These are phyloP conservation scores for Trichophyton rubrum DNA, from an alignment of 2,329 filamentous ascomycete species.

Conservation along the genomic window DNA sequence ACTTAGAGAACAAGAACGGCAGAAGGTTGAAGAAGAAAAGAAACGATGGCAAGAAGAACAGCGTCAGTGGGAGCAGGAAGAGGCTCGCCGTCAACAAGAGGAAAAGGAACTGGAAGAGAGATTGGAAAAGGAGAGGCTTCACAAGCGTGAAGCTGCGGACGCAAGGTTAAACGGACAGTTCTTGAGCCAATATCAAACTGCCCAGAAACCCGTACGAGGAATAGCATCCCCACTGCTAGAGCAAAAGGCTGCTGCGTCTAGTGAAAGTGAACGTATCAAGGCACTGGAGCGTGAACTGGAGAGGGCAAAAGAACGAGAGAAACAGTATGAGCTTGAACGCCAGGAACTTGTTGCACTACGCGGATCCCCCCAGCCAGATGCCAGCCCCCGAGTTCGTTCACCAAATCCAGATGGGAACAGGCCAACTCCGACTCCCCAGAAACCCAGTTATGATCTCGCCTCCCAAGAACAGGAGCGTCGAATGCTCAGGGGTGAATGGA, in stretches of 20 bases:
- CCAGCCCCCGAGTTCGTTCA: not conserved
- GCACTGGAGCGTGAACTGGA: conserved; percentile 67
- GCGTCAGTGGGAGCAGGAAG: conserved; percentile 61
- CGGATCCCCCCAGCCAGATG: conserved; percentile 3
- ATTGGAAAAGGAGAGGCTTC: conserved; percentile 53
- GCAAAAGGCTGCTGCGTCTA: conserved; percentile 28
- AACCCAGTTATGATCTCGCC: conserved; percentile 42
- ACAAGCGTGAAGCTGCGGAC: conserved; percentile 49
- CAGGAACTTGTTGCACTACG: conserved; percentile 34
- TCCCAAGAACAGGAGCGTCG: conserved; percentile 50
- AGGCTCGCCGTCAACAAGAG: conserved; percentile 57
- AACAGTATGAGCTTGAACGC: conserved; percentile 49
- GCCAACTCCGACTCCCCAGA: conserved; percentile 20
- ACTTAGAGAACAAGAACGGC: conserved; percentile 40
- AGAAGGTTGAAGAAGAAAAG: conserved; percentile 35
- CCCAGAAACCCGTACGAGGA: conserved; percentile 40
- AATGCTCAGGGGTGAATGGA: conserved; percentile 46
- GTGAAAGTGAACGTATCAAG: conserved; percentile 55
- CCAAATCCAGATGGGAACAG: not conserved
- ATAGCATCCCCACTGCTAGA: conserved; percentile 26
- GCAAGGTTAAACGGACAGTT: conserved; percentile 67
- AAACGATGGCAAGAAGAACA: conserved; percentile 42
- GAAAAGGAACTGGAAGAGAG: conserved; percentile 60
- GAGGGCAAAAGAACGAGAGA: conserved; percentile 54
- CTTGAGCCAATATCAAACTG: conserved; percentile 72